phyloP scores from a whole-genome alignment of 345 rosid genomes.

The Laguncularia racemosa region DNA sequence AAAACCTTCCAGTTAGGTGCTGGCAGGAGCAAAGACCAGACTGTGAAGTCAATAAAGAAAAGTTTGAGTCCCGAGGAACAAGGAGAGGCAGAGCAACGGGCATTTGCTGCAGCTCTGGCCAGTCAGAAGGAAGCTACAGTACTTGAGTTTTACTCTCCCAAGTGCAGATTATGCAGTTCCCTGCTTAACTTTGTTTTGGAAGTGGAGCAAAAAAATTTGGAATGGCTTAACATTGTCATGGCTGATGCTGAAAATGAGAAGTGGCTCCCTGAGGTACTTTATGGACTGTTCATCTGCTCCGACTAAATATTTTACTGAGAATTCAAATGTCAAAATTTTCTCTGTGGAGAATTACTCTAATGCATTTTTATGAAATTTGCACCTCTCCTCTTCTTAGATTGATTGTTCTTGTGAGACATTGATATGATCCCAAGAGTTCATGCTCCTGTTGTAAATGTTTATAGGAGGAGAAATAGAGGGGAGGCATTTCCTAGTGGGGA shows the following conservation, averaged over 20 bases:
- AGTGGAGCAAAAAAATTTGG: slow-evolving; percentile 61
- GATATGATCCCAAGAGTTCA: no score
- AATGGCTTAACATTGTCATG: slow-evolving; percentile 77
- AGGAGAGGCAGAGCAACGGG: slow-evolving; percentile 88
- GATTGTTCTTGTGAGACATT: no score
- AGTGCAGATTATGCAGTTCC: slow-evolving; percentile 81
- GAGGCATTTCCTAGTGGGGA: no score
- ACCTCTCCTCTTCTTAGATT: no score
- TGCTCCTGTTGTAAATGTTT: no score
- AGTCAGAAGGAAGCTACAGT: slow-evolving; percentile 72
- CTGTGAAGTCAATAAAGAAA: slow-evolving; percentile 12
- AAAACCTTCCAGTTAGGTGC: slow-evolving; percentile 15
- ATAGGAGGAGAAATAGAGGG: no score
- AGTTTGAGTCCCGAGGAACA: slow-evolving; percentile 48
- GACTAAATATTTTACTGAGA: no score
- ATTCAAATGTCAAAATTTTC: background rate
- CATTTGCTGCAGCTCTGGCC: slow-evolving; percentile 73
- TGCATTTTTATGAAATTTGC: background rate
- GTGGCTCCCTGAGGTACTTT: slow-evolving; percentile 90
- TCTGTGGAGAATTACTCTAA: background rate
- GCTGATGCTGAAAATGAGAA: slow-evolving; percentile 91
- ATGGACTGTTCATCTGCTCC: background rate
- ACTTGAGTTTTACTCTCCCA: slow-evolving; percentile 87
- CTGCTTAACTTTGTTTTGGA: slow-evolving; percentile 56
- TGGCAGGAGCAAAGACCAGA: background rate